Conservation (phyloP, 257 asterid species). For the Scutellaria minor region DNA sequence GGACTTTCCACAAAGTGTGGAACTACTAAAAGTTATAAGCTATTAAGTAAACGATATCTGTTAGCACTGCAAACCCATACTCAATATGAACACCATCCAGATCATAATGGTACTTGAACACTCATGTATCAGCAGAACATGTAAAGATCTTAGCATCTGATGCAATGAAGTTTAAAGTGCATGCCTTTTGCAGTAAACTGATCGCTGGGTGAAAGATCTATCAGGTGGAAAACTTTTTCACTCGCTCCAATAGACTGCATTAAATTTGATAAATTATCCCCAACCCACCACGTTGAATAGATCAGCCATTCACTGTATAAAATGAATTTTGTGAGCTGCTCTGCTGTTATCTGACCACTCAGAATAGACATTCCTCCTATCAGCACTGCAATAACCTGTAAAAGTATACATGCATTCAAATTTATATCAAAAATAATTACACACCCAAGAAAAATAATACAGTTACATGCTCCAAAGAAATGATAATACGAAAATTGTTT, state of each 20-base stretch:
- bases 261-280: constrained; percentile 86
- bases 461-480: constrained; percentile 26
- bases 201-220: constrained; percentile 73
- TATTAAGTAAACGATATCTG: neutral
- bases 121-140: constrained; percentile 14
- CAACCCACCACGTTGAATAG: constrained; percentile 97
- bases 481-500: neutral
- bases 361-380: constrained; percentile 91
- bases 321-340: constrained; percentile 95
- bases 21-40: neutral
- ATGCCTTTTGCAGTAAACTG: constrained; percentile 77
- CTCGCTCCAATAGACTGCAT: constrained; percentile 98
- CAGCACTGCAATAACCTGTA: constrained; percentile 94
- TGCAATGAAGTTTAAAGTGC: constrained; percentile 33
- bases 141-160: constrained; percentile 25
- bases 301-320: constrained; percentile 98
- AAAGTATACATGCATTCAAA: constrained; percentile 27
- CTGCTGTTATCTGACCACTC: constrained; percentile 90
- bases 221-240: constrained; percentile 89
- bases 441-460: constrained; percentile 17
- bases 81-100: neutral
- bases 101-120: constrained; percentile 12
- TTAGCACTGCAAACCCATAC: neutral
- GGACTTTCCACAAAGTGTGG: neutral
- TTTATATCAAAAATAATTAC: neutral